Evolutionary conservation across 2,329 filamentous ascomycete species (phyloP).

Genomic region (Laburnicola sp.): DNA sequence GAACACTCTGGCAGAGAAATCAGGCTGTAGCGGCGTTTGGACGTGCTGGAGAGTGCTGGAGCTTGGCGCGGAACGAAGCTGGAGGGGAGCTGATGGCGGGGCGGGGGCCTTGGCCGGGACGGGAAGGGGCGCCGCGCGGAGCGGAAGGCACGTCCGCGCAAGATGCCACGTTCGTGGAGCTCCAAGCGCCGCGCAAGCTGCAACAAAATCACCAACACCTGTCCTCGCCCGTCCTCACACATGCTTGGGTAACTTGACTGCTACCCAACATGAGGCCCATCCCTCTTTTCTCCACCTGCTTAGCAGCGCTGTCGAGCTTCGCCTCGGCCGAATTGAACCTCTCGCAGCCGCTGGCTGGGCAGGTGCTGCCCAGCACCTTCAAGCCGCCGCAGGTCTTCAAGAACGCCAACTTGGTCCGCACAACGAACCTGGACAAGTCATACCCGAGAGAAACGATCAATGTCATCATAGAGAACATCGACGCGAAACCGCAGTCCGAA

Average conservation of each 20-base stretch:
- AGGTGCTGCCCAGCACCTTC: slow-evolving; percentile 61
- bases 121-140: slow-evolving; percentile 21
- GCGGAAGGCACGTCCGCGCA: slow-evolving; percentile 25
- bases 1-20: not conserved
- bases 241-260: slow-evolving; percentile 38
- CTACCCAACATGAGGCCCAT: slow-evolving; percentile 47
- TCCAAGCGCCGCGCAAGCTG: slow-evolving; percentile 22
- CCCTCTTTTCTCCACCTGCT: slow-evolving; percentile 44
- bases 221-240: slow-evolving; percentile 23
- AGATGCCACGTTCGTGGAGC: slow-evolving; percentile 47
- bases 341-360: slow-evolving; percentile 59
- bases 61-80: slow-evolving; percentile 7
- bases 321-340: slow-evolving; percentile 61
- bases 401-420: slow-evolving; percentile 87
- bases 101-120: slow-evolving; percentile 25
- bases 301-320: slow-evolving; percentile 64
- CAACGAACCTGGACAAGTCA: slow-evolving; percentile 89
- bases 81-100: not conserved
- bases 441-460: slow-evolving; percentile 91
- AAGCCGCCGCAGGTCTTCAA: slow-evolving; percentile 89
- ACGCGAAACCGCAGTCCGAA: slow-evolving; percentile 75
- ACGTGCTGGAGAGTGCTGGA: slow-evolving; percentile 15
- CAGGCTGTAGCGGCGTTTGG: not conserved
- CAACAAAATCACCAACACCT: slow-evolving; percentile 17
- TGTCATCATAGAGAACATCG: slow-evolving; percentile 89